A percentile compares a stretch with the other conserved stretches of the same genome.
Evolutionary conservation across 345 rosid species (phyloP).

Genomic region (Orychophragmus violaceus): DNA sequence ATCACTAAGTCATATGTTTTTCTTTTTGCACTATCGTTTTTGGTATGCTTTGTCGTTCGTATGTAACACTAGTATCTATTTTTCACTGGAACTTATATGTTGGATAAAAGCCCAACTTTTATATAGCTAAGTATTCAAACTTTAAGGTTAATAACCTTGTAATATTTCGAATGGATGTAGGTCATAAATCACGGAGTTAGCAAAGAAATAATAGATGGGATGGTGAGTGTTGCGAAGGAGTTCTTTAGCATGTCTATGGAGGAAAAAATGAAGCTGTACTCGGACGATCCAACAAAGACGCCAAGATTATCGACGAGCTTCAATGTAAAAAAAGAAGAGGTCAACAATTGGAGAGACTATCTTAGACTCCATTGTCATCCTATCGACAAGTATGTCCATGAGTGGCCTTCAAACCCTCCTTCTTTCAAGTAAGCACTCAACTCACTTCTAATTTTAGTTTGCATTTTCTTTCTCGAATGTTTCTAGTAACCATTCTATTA

Average conservation of each 20-base stretch:
- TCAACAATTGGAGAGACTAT: slow-evolving; percentile 87
- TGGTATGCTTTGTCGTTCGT: background rate
- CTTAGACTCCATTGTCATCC: slow-evolving; percentile 80
- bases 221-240: slow-evolving; percentile 45
- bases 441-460: background rate
- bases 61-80: background rate
- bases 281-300: slow-evolving; percentile 79
- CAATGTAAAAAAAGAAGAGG: slow-evolving; percentile 67
- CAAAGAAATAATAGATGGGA: slow-evolving; percentile 31
- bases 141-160: background rate
- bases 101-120: background rate
- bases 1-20: no score
- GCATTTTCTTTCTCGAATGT: background rate
- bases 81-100: background rate
- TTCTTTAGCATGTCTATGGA: slow-evolving; percentile 64
- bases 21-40: background rate
- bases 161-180: slow-evolving; percentile 24
- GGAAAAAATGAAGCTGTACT: slow-evolving; percentile 78
- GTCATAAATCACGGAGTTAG: slow-evolving; percentile 64
- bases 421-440: slow-evolving; percentile 50
- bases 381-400: slow-evolving; percentile 51
- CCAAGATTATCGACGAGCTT: slow-evolving; percentile 78
- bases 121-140: background rate
- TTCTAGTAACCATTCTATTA: background rate
- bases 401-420: slow-evolving; percentile 84